A percentile compares a stretch with the other conserved stretches of the same genome.
Conservation (phyloP, 2,329 filamentous ascomycete genomes). For the Fusarium sp. region DNA sequence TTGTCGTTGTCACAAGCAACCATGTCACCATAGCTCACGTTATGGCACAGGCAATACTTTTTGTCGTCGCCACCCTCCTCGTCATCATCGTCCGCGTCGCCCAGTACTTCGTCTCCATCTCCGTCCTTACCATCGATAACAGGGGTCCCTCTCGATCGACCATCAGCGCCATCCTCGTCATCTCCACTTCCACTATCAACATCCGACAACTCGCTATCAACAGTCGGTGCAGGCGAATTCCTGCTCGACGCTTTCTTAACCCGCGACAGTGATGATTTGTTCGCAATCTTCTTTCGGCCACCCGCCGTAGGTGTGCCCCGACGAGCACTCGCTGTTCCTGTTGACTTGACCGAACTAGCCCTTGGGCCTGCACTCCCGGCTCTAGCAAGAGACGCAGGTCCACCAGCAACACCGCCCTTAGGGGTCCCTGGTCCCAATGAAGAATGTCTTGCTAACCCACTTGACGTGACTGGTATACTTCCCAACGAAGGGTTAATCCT, state of each 20-base stretch:
- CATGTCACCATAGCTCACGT: conserved; percentile 87
- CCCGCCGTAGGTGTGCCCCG: conserved; percentile 57
- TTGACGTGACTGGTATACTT: conserved; percentile 60
- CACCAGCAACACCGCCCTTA: conserved; percentile 52
- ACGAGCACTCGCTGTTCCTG: conserved; percentile 51
- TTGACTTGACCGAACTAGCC: conserved; percentile 56
- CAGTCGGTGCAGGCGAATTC: conserved; percentile 68
- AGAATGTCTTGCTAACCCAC: conserved; percentile 67
- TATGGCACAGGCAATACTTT: conserved; percentile 84
- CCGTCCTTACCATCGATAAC: conserved; percentile 49
- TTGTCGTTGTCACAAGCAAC: conserved; percentile 85
- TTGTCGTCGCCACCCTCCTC: conserved; percentile 79
- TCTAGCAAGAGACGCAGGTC: conserved; percentile 50
- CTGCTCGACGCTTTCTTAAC: conserved; percentile 66
- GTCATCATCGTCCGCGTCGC: conserved; percentile 64
- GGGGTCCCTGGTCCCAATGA: conserved; percentile 70
- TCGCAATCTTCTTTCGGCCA: conserved; percentile 59
- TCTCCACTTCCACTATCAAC: conserved; percentile 64
- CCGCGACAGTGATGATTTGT: conserved; percentile 68
- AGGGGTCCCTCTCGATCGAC: conserved; percentile 47
- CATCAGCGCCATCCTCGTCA: conserved; percentile 55
- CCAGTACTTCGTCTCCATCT: conserved; percentile 62
- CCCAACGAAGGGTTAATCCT: conserved; percentile 58
- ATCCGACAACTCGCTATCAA: conserved; percentile 70
- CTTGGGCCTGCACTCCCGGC: conserved; percentile 69